A percentile compares a stretch with the other conserved stretches of the same genome.
Conservation (phyloP, 2,329 filamentous ascomycete genomes). For the Trichoderma atrobrunneum region DNA sequence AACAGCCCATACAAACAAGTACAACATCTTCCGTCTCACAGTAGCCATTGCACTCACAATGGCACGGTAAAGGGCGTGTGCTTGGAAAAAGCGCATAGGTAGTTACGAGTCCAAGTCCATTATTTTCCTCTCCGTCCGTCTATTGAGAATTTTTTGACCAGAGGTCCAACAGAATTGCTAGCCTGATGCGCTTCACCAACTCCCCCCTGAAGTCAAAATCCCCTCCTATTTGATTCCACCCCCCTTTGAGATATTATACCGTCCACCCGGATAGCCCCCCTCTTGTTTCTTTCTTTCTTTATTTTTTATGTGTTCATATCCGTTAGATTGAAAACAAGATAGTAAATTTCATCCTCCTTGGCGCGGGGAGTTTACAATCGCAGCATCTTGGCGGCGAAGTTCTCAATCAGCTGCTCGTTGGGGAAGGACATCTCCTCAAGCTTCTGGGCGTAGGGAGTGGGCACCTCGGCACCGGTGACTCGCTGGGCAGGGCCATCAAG, state of each 20-base stretch:
- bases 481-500: constrained; percentile 90
- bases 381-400: constrained; percentile 86
- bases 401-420: constrained; percentile 79
- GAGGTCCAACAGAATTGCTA: constrained; percentile 25
- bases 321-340: background rate
- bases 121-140: constrained; percentile 33
- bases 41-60: background rate
- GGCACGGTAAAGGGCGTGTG: constrained; percentile 31
- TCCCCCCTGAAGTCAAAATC: constrained; percentile 6
- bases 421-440: constrained; percentile 97
- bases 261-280: background rate
- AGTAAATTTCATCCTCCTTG: background rate
- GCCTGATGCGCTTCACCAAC: constrained; percentile 17
- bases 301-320: background rate
- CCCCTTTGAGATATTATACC: constrained; percentile 6
- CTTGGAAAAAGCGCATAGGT: constrained; percentile 39
- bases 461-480: constrained; percentile 94
- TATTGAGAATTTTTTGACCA: constrained; percentile 33
- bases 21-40: background rate
- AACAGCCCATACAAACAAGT: background rate
- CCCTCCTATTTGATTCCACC: background rate
- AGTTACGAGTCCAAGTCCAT: constrained; percentile 40
- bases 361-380: constrained; percentile 56
- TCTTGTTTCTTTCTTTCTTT: background rate
- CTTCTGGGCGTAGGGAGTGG: constrained; percentile 89